Conservation (phyloP, 208 protist genomes). For the Kentomonas sorsogonicus region DNA sequence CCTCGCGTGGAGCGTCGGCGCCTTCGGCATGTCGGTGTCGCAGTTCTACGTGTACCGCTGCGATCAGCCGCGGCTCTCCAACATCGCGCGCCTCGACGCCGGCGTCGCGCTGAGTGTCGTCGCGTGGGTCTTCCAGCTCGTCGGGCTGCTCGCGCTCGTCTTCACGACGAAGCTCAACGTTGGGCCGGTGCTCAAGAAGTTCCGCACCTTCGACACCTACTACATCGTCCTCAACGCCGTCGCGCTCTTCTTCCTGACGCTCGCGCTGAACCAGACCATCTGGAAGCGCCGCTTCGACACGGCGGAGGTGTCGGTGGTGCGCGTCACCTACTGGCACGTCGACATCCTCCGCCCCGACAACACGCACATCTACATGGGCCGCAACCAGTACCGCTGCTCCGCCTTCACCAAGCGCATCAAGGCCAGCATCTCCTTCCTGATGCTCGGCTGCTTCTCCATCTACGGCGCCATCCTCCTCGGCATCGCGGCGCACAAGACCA, state of each 20-base stretch:
- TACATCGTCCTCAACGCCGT: conserved; percentile 33
- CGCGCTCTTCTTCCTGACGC: conserved; percentile 25
- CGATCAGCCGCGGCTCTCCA: conserved; percentile 24
- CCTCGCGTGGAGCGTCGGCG: conserved; percentile 42
- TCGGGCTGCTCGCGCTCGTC: conserved; percentile 28
- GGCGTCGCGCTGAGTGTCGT: conserved; percentile 52
- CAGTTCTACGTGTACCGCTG: conserved; percentile 36
- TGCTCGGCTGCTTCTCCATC: conserved; percentile 29
- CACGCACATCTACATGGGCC: conserved; percentile 35
- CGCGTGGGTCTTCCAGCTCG: conserved; percentile 43
- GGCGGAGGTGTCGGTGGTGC: conserved; percentile 30
- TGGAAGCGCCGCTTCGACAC: conserved; percentile 50
- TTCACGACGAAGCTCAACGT: conserved; percentile 46
- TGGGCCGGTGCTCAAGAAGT: conserved; percentile 29
- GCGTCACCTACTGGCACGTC: conserved; percentile 64
- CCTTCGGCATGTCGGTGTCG: conserved; percentile 51
- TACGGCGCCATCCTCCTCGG: conserved; percentile 29
- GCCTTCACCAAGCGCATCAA: conserved; percentile 54
- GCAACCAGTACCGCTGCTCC: conserved; percentile 38
- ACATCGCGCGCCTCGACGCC: conserved; percentile 32
- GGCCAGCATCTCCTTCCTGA: conserved; percentile 53
- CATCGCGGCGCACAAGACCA: conserved; percentile 30
- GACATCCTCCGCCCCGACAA: conserved; percentile 40
- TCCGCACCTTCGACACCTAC: conserved; percentile 52
- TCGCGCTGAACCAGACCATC: conserved; percentile 39